Evolutionary conservation across 1,284 basidiomycete genomes (phyloP), one percentile per base, ranked within the genome.

Genomic region (Singerocomus rubriflavus): DNA sequence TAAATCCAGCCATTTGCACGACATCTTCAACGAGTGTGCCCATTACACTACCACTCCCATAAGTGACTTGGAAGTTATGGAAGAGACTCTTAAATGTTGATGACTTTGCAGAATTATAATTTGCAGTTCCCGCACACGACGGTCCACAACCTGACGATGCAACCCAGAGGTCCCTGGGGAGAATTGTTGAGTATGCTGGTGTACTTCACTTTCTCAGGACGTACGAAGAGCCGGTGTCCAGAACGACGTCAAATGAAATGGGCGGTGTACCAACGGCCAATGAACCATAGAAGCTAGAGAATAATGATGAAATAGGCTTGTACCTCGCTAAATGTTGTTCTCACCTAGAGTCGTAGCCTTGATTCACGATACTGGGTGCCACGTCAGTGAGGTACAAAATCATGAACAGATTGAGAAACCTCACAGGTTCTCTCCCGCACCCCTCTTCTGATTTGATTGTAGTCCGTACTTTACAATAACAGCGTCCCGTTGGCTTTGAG

Each of bases 41-140:
- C 1, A 57, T 57, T 0, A 79, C 83, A 6, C 71, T 60, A 5
- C 82, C 84, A 25, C 71, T 76, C 12, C 81, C 82, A 57, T 87
- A 87, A 2, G 71, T 72, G 50, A 85, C 76, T 6, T 63, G 47
- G 63, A 85, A 84, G 1, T 61, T 29, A 6, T 17, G 57, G 34
- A 40, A 40, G 17, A 64, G 54, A 43, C 57, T 61, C 36, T 58
- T 56, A 52, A 67, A 70, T 3, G 63, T 63, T 12, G 60, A 62
- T 5, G 71, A 72, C 6, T 44, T 46, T 9, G 54, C 4, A 6
- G 58, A 5, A 46, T 63, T 36, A 26, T 63, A 73, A 14, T 55
- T 60, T 14, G 56, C 57, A 4, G 64, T 57, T 68, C 57, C 62
- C 6, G 41, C 50, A 42, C 66, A 64, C 4, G 45, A 50, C 2